Percentiles rank a stretch among this genome's conserved stretches.
Evolutionary conservation across 768 basidiomycete species (phyloP).

Genomic region (Suillus placidus): DNA sequence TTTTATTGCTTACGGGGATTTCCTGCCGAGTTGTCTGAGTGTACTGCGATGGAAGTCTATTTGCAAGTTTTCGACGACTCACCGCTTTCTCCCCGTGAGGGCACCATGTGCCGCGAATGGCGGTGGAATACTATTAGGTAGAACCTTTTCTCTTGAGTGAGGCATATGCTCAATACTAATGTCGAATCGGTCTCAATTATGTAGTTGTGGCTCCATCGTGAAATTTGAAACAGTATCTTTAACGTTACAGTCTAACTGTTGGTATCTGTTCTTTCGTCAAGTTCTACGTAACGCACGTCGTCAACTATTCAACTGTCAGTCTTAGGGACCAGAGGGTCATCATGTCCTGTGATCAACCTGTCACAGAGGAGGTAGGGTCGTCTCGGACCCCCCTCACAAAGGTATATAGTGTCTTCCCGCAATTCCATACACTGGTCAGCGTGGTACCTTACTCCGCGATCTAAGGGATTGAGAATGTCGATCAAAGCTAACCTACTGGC

Average conservation of each 20-base stretch:
- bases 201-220: neutral
- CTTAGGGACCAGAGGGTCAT: neutral
- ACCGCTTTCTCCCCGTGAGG: neutral
- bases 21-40: no score
- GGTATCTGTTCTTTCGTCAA: neutral
- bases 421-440: neutral
- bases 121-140: neutral
- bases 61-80: no score
- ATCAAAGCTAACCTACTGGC: constrained; percentile 1
- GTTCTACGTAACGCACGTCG: neutral
- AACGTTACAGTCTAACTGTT: neutral
- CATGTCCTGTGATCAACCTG: neutral
- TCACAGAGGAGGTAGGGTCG: neutral
- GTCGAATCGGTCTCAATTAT: neutral
- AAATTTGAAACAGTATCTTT: neutral
- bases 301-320: neutral
- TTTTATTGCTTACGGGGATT: no score
- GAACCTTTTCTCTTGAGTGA: neutral
- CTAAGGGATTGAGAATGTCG: neutral
- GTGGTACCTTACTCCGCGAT: neutral
- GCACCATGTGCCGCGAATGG: neutral
- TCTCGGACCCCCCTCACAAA: neutral
- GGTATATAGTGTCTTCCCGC: neutral
- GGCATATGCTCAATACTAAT: neutral
- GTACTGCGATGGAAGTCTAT: no score